A percentile compares a stretch with the other conserved stretches of the same genome.
phyloP scores from a whole-genome alignment of 2,329 filamentous ascomycete species.

The Colletotrichum sp. region DNA sequence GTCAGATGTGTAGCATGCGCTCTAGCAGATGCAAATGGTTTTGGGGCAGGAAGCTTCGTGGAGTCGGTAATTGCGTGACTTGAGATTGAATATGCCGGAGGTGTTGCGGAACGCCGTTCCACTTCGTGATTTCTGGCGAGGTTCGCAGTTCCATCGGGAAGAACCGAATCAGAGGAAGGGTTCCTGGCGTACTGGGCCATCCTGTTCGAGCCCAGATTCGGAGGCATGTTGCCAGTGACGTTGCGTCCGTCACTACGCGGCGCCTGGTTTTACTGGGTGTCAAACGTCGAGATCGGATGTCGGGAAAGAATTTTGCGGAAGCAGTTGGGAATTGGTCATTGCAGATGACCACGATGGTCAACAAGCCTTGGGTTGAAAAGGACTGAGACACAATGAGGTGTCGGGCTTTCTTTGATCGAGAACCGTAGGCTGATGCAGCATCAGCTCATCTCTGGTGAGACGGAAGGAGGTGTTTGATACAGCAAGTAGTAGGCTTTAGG shows the following conservation, averaged over 20 bases:
- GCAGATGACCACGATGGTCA: not conserved
- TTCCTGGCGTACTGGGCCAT: slow-evolving; percentile 22
- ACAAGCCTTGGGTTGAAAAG: not conserved
- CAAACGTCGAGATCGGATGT: not conserved
- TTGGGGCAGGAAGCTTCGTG: slow-evolving; percentile 40
- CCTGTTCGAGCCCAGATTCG: slow-evolving; percentile 5
- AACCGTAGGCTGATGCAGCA: not conserved
- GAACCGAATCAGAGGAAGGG: slow-evolving; percentile 4
- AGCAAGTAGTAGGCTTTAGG: not conserved
- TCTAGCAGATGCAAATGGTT: slow-evolving; percentile 27
- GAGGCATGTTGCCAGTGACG: slow-evolving; percentile 13
- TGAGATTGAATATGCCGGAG: not conserved
- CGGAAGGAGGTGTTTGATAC: not conserved
- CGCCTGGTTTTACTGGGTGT: not conserved
- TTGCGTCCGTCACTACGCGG: not conserved
- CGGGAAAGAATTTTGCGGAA: not conserved
- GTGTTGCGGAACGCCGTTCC: not conserved
- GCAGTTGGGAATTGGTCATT: not conserved
- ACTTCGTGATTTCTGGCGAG: not conserved
- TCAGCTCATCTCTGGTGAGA: not conserved
- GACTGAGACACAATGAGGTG: not conserved
- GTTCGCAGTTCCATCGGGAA: not conserved
- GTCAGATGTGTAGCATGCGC: slow-evolving; percentile 26
- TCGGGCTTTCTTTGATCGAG: not conserved
- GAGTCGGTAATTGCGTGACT: slow-evolving; percentile 36